Evolutionary conservation across 805 yeast genomes (phyloP).

Genomic region (Ogataea degrootiae): DNA sequence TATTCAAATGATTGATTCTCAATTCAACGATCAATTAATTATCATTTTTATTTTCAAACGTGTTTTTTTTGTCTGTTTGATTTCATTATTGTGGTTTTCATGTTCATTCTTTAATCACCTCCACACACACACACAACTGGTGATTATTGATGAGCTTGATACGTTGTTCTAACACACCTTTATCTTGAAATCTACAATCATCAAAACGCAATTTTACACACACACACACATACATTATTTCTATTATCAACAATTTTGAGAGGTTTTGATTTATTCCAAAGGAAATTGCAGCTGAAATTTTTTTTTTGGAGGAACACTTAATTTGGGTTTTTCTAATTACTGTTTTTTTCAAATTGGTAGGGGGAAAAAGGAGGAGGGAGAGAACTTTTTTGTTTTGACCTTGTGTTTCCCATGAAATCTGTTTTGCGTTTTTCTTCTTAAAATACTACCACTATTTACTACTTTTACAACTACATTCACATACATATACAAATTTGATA

Average conservation of each 20-base stretch:
- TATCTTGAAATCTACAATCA: neutral
- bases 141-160: too few species aligned
- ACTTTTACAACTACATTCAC: constrained; percentile 2
- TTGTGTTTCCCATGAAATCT: neutral
- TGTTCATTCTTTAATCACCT: neutral
- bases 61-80: neutral
- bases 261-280: neutral
- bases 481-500: constrained; percentile 5
- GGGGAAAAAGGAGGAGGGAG: constrained; percentile 14
- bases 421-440: too few species aligned
- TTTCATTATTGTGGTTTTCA: neutral
- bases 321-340: neutral
- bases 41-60: neutral
- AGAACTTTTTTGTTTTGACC: constrained; percentile 10
- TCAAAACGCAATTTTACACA: constrained; percentile 1
- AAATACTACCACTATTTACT: too few species aligned
- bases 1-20: too few species aligned
- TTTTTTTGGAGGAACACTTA: neutral
- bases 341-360: neutral
- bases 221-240: constrained; percentile 8
- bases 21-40: neutral
- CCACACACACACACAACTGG: neutral
- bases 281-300: too few species aligned
- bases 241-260: neutral
- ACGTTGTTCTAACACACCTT: too few species aligned